phyloP scores from a whole-genome alignment of 495 filamentous ascomycete species.

The Penicillium silybi region DNA sequence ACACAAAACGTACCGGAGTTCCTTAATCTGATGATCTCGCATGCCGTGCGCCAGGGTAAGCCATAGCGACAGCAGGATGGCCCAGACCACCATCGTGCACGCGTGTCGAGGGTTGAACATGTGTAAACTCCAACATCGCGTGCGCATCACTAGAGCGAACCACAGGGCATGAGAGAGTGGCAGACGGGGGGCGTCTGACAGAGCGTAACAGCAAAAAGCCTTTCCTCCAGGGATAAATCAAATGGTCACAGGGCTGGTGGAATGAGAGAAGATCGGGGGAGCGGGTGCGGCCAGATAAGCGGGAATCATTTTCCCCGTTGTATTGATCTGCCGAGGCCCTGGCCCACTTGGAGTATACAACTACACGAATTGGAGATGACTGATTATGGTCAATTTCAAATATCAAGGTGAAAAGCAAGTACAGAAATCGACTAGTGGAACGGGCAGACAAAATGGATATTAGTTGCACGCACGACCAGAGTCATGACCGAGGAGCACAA shows the following conservation, averaged over 20 bases:
- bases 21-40: conserved; percentile 37
- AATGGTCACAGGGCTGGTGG: conserved; percentile 6
- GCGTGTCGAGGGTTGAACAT: conserved; percentile 36
- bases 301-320: conserved; percentile 15
- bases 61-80: conserved; percentile 41
- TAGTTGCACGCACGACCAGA: too few species aligned
- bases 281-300: conserved; percentile 29
- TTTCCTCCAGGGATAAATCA: background rate
- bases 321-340: conserved; percentile 9
- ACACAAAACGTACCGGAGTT: conserved; percentile 32
- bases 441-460: too few species aligned
- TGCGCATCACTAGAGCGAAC: conserved; percentile 39
- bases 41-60: conserved; percentile 37
- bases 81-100: conserved; percentile 38
- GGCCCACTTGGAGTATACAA: background rate
- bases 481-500: too few species aligned
- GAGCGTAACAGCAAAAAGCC: background rate
- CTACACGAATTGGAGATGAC: too few species aligned
- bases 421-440: too few species aligned
- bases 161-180: conserved; percentile 27
- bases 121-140: conserved; percentile 41
- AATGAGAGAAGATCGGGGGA: conserved; percentile 7
- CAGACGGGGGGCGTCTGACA: conserved; percentile 1
- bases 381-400: too few species aligned
- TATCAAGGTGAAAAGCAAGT: too few species aligned